Evolutionary conservation across 257 asterid genomes (phyloP), one percentile per base, ranked within the genome.

Genomic region (Echites panduratus): DNA sequence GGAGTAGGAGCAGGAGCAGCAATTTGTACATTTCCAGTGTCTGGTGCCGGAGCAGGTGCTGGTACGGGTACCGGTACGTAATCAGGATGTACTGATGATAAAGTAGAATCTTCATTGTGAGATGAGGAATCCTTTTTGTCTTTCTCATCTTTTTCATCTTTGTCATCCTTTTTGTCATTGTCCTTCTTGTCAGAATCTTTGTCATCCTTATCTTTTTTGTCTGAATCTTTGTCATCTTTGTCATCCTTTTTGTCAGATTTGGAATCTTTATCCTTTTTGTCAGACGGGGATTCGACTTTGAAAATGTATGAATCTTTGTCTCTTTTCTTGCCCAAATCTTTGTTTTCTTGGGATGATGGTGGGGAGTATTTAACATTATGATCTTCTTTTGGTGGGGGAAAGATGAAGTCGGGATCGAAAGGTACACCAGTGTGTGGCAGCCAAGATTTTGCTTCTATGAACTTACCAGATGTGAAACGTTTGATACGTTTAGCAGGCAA

Each of bases 361-460:
- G 93, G 87, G 0, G 98, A 92, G 83, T 88, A 92, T 27, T 82
- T 62, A 16, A 84, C 48, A 2, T 78, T 77, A 0, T 82, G 80
- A 75, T 88, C 86, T 7, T 76, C 85, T 65, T 77, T 70, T 2
- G 96, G 98, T 49, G 82, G 84, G 0, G 89, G 77, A 57, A 79
- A 87, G 57, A 90, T 75, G 41, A 92, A 87, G 0, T 87, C 87
- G 0, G 86, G 73, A 2, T 77, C 77, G 20, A 80, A 90, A 14
- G 96, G 96, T 12, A 87, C 77, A 1, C 75, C 84, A 1, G 77
- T 70, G 2, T 78, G 32, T 4, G 82, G 81, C 29, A 88, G 73
- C 98, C 98, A 92, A 5, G 72, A 32, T 29, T 81, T 77, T 0
- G 89, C 98, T 19, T 89, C 92, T 1, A 92, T 72, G 69, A 88